Conservation (phyloP, 306 rosid species). For the Rosa rugosa region DNA sequence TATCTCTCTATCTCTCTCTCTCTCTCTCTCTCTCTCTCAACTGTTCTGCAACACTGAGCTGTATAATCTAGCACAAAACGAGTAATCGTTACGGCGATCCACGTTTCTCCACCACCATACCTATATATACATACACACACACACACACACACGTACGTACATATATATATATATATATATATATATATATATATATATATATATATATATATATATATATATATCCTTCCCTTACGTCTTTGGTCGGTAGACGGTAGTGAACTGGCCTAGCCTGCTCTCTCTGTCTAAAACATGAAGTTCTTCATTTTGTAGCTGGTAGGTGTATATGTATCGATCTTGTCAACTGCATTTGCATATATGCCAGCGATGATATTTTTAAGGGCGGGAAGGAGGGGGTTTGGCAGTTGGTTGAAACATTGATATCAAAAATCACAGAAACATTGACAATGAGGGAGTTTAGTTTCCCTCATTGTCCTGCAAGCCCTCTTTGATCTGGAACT, state of each 20-base stretch:
- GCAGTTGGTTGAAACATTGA: not conserved
- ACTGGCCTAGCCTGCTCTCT: not conserved
- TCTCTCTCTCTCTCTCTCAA: not conserved
- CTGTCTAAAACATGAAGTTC: not conserved
- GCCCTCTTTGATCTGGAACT: too few species aligned
- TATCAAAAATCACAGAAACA: too few species aligned
- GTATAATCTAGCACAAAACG: slow-evolving; percentile 22
- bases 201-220: not conserved
- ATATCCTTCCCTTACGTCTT: slow-evolving; percentile 21
- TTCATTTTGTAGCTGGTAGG: not conserved
- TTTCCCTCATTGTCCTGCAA: too few species aligned
- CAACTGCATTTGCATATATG: not conserved
- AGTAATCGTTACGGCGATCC: slow-evolving; percentile 29
- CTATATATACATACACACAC: not conserved
- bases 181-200: not conserved
- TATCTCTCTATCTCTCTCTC: not conserved
- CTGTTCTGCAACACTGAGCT: slow-evolving; percentile 10
- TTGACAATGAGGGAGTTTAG: too few species aligned
- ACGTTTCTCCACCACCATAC: slow-evolving; percentile 51
- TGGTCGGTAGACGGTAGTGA: slow-evolving; percentile 56
- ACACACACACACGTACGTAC: too few species aligned
- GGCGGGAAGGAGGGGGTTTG: not conserved
- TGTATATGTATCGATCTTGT: not conserved
- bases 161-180: not conserved
- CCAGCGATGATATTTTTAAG: not conserved